Evolutionary conservation across 2,329 filamentous ascomycete genomes (phyloP).

Genomic region (Aspergillus aculeatinus): DNA sequence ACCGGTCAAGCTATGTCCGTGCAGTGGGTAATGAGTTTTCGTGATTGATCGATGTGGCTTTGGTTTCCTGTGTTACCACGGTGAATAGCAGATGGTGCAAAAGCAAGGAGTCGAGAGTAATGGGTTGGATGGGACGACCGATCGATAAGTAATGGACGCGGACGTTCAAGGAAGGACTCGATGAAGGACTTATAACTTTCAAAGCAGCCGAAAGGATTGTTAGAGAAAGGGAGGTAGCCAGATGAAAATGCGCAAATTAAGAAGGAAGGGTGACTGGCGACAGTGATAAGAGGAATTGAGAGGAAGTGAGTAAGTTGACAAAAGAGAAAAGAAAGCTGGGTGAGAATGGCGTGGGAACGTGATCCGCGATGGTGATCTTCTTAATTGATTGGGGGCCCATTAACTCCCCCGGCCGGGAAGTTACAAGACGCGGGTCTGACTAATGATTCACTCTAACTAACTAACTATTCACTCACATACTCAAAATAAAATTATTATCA

Average conservation of each 20-base stretch:
- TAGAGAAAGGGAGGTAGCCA: not conserved
- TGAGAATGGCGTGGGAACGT: constrained; percentile 8
- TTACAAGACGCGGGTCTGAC: constrained; percentile 1
- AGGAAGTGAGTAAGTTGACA: not conserved
- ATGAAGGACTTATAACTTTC: constrained; percentile 4
- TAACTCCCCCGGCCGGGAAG: not conserved
- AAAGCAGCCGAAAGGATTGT: constrained; percentile 1
- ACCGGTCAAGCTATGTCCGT: not conserved
- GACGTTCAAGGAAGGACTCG: not conserved
- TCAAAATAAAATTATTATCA: no score
- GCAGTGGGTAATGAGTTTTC: not conserved
- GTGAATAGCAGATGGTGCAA: not conserved
- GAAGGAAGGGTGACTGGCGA: no score
- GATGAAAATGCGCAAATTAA: no score
- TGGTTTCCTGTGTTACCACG: constrained; percentile 1
- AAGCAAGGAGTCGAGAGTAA: not conserved
- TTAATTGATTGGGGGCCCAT: not conserved
- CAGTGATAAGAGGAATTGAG: not conserved
- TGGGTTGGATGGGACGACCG: not conserved
- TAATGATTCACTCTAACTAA: not conserved
- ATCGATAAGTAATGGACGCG: not conserved
- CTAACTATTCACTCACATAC: not conserved
- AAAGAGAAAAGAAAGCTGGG: constrained; percentile 9
- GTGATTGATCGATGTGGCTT: not conserved
- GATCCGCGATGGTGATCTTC: constrained; percentile 1